Conservation (phyloP, 495 filamentous ascomycete species). For the Tuber melanosporum region DNA sequence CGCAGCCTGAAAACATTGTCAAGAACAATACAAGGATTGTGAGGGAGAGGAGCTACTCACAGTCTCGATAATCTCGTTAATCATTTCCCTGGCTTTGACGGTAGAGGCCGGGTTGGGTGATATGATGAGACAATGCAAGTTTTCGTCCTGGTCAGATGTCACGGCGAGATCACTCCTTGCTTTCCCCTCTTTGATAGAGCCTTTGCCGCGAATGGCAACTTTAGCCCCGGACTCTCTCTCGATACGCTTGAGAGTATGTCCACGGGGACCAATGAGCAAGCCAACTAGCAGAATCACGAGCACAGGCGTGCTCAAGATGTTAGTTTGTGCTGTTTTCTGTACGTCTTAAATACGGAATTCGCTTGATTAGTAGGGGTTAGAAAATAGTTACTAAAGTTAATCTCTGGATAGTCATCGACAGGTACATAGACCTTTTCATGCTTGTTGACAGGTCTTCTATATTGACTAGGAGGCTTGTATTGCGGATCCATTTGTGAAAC, state of each 20-base stretch:
- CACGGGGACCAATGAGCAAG: constrained; percentile 79
- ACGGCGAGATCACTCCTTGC: constrained; percentile 72
- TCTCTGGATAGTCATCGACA: constrained; percentile 97
- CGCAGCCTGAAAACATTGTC: constrained; percentile 52
- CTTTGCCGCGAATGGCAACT: constrained; percentile 77
- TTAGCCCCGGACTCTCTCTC: constrained; percentile 71
- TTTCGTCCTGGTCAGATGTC: constrained; percentile 78
- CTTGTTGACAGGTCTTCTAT: constrained; percentile 41
- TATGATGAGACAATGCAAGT: constrained; percentile 77
- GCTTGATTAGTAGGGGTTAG: constrained; percentile 72
- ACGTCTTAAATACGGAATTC: background rate
- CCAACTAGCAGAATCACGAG: constrained; percentile 61
- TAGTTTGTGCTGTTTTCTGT: background rate
- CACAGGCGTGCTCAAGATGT: constrained; percentile 3
- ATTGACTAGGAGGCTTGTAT: constrained; percentile 43
- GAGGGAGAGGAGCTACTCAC: constrained; percentile 45
- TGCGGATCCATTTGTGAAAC: constrained; percentile 41
- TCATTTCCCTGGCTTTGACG: constrained; percentile 71
- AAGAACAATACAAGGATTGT: constrained; percentile 6
- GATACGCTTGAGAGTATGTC: constrained; percentile 79
- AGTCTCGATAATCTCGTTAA: constrained; percentile 75
- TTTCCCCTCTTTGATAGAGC: constrained; percentile 80
- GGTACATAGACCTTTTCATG: constrained; percentile 45
- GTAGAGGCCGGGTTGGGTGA: constrained; percentile 76
- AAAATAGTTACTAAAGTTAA: constrained; percentile 97